These are phyloP conservation scores for Penicillium sp. DNA, from an alignment of 2,329 filamentous ascomycete species.

Conservation along the genomic window DNA sequence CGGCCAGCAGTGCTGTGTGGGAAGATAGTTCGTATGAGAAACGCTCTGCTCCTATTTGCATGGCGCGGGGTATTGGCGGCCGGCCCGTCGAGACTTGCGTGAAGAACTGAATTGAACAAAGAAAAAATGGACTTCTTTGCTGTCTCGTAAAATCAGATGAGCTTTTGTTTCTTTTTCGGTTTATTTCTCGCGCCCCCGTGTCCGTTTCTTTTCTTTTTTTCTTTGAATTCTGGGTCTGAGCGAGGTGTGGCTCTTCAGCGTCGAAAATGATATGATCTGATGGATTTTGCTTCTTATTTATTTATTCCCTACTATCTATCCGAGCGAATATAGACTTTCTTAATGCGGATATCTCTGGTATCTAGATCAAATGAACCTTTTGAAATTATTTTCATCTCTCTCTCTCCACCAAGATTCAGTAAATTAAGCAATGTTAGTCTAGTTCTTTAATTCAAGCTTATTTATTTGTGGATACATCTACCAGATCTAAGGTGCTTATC, in stretches of 20 bases:
- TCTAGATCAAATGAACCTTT: constrained; percentile 5
- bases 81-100: constrained; percentile 1
- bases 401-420: constrained; percentile 17
- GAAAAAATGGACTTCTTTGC: neutral
- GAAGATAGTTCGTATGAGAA: constrained; percentile 17
- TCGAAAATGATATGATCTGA: constrained; percentile 10
- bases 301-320: neutral
- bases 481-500: neutral
- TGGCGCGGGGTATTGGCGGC: constrained; percentile 7
- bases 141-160: neutral
- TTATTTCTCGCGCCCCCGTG: neutral
- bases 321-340: constrained; percentile 4
- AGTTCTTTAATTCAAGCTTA: neutral
- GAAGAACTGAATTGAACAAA: constrained; percentile 7
- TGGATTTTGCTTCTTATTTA: constrained; percentile 6
- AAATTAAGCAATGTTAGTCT: neutral
- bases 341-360: constrained; percentile 6
- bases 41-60: constrained; percentile 15
- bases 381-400: constrained; percentile 13
- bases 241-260: constrained; percentile 2
- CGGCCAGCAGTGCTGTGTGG: constrained; percentile 33
- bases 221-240: neutral
- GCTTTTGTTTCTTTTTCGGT: neutral
- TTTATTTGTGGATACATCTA: neutral
- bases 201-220: neutral